phyloP scores from a whole-genome alignment of 306 rosid species.

The Dalbergia cultrata region DNA sequence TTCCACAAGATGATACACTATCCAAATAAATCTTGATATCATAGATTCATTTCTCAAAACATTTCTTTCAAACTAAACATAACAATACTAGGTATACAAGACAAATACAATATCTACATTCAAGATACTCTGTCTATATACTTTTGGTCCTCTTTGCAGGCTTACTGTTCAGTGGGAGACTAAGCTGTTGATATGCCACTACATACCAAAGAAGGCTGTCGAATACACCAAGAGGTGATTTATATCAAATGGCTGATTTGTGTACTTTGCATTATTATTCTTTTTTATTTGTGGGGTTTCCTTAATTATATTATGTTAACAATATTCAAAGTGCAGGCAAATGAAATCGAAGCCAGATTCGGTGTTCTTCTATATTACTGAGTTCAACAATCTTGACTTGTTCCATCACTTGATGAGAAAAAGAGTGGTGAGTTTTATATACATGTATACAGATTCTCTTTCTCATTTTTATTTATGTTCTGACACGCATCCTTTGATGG shows the following conservation, averaged over 20 bases:
- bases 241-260: not conserved
- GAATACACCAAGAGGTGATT: constrained; percentile 3
- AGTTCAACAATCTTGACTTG: constrained; percentile 24
- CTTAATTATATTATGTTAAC: not conserved
- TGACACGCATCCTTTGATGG: not conserved
- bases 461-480: too few species aligned
- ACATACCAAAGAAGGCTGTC: constrained; percentile 11
- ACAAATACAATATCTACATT: not conserved
- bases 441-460: not conserved
- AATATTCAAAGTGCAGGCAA: constrained; percentile 25
- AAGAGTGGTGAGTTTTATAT: constrained; percentile 32
- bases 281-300: not conserved
- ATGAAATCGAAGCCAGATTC: not conserved
- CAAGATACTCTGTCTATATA: not conserved
- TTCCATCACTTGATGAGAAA: not conserved
- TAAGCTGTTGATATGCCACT: not conserved
- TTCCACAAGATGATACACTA: not conserved
- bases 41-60: not conserved
- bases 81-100: not conserved
- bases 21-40: not conserved
- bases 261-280: not conserved
- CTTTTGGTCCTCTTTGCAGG: constrained; percentile 45
- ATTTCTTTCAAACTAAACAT: not conserved
- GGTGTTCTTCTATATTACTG: not conserved
- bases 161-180: constrained; percentile 25